Evolutionary conservation across 805 yeast genomes (phyloP).

Genomic region (Lipomyces kockii): DNA sequence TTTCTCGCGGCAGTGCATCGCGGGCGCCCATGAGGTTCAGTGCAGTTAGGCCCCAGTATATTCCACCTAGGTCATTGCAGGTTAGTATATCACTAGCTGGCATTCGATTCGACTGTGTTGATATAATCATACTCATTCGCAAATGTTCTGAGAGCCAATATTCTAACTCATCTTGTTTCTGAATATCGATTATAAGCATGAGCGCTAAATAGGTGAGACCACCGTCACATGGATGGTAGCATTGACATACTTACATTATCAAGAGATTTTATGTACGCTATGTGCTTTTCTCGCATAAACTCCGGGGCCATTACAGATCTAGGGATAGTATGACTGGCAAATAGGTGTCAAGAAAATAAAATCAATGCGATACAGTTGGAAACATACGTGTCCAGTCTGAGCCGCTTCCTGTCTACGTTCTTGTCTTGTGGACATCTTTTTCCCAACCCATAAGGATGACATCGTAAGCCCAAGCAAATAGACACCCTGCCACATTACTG

Average conservation of each 20-base stretch:
- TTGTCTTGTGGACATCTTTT: too few species aligned
- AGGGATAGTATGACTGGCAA: neutral
- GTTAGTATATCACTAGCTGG: slow-evolving; percentile 1
- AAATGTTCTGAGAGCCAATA: slow-evolving; percentile 92
- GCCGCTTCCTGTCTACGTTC: too few species aligned
- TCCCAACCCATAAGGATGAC: too few species aligned
- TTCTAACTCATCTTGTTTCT: slow-evolving; percentile 61
- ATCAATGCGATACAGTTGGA: neutral
- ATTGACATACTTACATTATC: slow-evolving; percentile 46
- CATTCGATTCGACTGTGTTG: neutral
- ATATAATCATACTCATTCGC: slow-evolving; percentile 58
- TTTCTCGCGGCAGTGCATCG: slow-evolving; percentile 62
- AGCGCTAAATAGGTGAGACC: neutral
- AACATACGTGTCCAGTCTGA: too few species aligned
- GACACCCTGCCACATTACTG: too few species aligned
- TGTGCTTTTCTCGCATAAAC: slow-evolving; percentile 56
- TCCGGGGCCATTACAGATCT: slow-evolving; percentile 20
- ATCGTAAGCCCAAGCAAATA: too few species aligned
- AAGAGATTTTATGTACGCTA: slow-evolving; percentile 58
- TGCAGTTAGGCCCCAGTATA: slow-evolving; percentile 94
- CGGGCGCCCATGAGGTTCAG: slow-evolving; percentile 61
- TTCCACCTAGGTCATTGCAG: slow-evolving; percentile 56
- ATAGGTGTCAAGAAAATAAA: neutral
- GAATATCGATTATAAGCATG: slow-evolving; percentile 2
- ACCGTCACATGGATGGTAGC: neutral